Evolutionary conservation across 495 filamentous ascomycete species (phyloP), one percentile per base, ranked within the genome.

Genomic region (Amniculicola lignicola): DNA sequence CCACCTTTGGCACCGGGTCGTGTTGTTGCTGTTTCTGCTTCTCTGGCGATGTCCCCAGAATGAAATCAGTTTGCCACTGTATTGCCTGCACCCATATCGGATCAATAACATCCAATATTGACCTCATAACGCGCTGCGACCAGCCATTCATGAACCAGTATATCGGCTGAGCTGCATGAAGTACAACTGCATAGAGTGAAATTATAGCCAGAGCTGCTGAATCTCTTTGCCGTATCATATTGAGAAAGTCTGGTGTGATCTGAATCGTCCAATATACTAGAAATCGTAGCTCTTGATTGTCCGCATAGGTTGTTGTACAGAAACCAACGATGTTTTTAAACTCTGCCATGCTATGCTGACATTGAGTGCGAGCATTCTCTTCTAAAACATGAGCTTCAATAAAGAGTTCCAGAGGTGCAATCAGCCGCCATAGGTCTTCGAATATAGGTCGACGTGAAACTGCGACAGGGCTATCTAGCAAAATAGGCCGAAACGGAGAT

Each of bases 101-200:
- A 14, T 64, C 61, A 22, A 64, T 31, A 22, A 25, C 11, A 2
- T 46, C 46, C 2, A n/a, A 11, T 23, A 59, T 35, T 1, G 40
- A 31, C 10, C 31, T 15, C 7, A 65, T 42, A 0, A 61, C 19
- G 12, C 57, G 37, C 4, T 52, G 21, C 12, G 43, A 29, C 62
- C 62, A 65, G 3, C 62, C 62, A 2, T 37, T 25, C 21, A 52
- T 35, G 40, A 60, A 59, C 61, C 61, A 64, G 23, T 56, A 37
- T 11, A 40, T 10, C 14, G 35, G 27, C 49, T 55, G 54, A 1
- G 54, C 42, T 11, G 40, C 35, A 15, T 47, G 19, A 4, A 65
- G 31, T 0, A 51, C 22, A 9, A 61, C 41, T 14, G 45, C 40
- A 38, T 57, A 65, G 27, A 56, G 35, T 15, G 47, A 21, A 7